Evolutionary conservation across 106 monocot species (phyloP).

Genomic region (Iris macrosiphon): DNA sequence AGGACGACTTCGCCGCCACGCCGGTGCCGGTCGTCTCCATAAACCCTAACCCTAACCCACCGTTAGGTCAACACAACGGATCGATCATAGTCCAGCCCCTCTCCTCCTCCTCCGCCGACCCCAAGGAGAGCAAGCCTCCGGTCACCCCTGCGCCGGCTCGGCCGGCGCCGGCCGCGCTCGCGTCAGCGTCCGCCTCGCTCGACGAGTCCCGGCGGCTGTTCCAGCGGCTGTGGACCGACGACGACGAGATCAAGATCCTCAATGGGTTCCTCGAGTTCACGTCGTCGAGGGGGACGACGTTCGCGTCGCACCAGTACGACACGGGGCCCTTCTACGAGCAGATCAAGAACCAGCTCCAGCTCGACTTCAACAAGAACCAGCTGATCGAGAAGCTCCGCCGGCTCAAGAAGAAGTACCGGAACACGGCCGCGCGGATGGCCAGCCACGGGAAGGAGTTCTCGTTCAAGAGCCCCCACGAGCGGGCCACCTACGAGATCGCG

Average conservation of each 20-base stretch:
- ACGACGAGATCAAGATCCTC: conserved; percentile 85
- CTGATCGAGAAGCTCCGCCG: conserved; percentile 94
- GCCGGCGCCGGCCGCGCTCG: background rate
- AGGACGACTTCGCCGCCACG: background rate
- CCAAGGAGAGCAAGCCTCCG: background rate
- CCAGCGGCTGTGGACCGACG: conserved; percentile 93
- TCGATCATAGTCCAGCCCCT: background rate
- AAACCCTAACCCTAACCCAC: conserved; percentile 17
- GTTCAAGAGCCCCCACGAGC: conserved; percentile 78
- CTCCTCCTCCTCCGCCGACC: conserved; percentile 4
- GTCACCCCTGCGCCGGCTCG: background rate
- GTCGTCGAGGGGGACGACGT: conserved; percentile 60
- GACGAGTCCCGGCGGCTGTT: conserved; percentile 76
- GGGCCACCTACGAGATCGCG: conserved; percentile 74
- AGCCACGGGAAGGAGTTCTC: conserved; percentile 37
- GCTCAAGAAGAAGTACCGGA: conserved; percentile 95
- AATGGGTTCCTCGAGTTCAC: conserved; percentile 87
- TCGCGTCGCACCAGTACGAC: conserved; percentile 88
- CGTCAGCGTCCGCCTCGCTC: background rate
- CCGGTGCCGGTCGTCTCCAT: conserved; percentile 1
- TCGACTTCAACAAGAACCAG: conserved; percentile 97
- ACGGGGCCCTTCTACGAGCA: conserved; percentile 98
- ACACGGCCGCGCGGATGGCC: conserved; percentile 50
- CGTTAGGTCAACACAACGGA: conserved; percentile 18
- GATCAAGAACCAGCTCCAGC: conserved; percentile 64